Evolutionary conservation across 2,329 filamentous ascomycete species (phyloP).

Genomic region (Colletotrichum sp.): DNA sequence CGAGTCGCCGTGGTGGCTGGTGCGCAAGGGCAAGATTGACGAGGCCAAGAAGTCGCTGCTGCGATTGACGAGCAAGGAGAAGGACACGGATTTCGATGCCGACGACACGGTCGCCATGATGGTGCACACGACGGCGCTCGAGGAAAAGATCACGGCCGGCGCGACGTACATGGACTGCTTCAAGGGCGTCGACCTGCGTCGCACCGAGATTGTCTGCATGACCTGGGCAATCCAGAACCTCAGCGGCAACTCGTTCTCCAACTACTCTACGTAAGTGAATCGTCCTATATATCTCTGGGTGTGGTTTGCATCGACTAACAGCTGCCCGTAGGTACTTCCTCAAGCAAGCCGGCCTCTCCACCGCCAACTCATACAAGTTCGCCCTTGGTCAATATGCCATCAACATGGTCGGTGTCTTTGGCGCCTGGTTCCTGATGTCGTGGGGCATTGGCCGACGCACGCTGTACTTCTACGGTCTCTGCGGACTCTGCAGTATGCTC

Average conservation of each 20-base stretch:
- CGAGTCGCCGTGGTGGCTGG: constrained; percentile 79
- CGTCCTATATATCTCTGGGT: not conserved
- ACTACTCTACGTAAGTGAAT: constrained; percentile 60
- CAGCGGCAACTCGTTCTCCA: constrained; percentile 68
- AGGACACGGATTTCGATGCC: constrained; percentile 75
- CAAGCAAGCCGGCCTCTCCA: constrained; percentile 60
- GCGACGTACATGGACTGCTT: constrained; percentile 85
- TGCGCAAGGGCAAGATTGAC: constrained; percentile 66
- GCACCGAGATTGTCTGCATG: constrained; percentile 75
- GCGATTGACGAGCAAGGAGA: constrained; percentile 66
- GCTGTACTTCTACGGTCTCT: constrained; percentile 78
- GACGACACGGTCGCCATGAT: constrained; percentile 92
- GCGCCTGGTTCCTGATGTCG: constrained; percentile 82
- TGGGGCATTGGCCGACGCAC: constrained; percentile 75
- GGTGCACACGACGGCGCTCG: constrained; percentile 84
- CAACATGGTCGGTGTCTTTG: constrained; percentile 82
- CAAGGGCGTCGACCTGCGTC: constrained; percentile 75
- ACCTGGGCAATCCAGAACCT: constrained; percentile 69
- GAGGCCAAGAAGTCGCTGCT: constrained; percentile 71
- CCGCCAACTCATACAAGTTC: constrained; percentile 60
- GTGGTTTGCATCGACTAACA: not conserved
- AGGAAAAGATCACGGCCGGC: constrained; percentile 75
- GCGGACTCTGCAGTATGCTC: constrained; percentile 76
- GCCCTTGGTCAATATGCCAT: constrained; percentile 70
- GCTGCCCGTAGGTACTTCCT: constrained; percentile 54